Percentiles rank a stretch among this genome's conserved stretches.
phyloP scores from a whole-genome alignment of 257 asterid genomes.

The Ligustrum vulgare region DNA sequence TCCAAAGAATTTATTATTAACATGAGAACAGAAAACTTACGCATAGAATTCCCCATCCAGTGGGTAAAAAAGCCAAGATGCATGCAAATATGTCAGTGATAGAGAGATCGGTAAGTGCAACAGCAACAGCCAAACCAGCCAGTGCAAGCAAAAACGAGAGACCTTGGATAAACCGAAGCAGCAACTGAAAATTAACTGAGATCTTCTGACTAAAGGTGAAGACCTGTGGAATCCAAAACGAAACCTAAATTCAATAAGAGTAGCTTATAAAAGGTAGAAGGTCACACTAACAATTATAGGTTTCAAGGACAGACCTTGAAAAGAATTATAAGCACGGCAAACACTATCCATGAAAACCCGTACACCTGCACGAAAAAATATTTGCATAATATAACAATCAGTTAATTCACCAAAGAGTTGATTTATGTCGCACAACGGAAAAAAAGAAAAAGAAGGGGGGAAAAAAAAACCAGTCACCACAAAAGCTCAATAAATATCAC shows the following conservation, averaged over 20 bases:
- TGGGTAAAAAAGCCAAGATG: slow-evolving; percentile 92
- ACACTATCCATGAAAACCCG: slow-evolving; percentile 86
- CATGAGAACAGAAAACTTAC: slow-evolving; percentile 43
- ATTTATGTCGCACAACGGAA: background rate
- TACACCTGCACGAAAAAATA: slow-evolving; percentile 50
- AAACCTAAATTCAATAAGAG: slow-evolving; percentile 7
- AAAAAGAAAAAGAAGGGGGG: no score
- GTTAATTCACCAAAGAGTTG: background rate
- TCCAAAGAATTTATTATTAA: background rate
- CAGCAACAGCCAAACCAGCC: slow-evolving; percentile 76
- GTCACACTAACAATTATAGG: slow-evolving; percentile 1
- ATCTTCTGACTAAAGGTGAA: slow-evolving; percentile 97
- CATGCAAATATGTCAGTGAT: slow-evolving; percentile 79
- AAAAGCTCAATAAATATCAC: background rate
- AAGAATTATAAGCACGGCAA: slow-evolving; percentile 78
- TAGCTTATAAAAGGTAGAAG: background rate
- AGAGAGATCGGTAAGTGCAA: slow-evolving; percentile 56
- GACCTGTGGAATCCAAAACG: slow-evolving; percentile 56
- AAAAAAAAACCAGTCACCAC: background rate
- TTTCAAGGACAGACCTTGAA: slow-evolving; percentile 67
- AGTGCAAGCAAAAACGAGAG: slow-evolving; percentile 71
- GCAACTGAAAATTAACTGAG: slow-evolving; percentile 93
- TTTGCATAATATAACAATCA: slow-evolving; percentile 15
- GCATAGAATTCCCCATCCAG: slow-evolving; percentile 99
- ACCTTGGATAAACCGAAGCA: slow-evolving; percentile 92